Percentiles rank a stretch among this genome's conserved stretches.
Conservation (phyloP, 306 rosid genomes). For the Erythrophleum fordii region DNA sequence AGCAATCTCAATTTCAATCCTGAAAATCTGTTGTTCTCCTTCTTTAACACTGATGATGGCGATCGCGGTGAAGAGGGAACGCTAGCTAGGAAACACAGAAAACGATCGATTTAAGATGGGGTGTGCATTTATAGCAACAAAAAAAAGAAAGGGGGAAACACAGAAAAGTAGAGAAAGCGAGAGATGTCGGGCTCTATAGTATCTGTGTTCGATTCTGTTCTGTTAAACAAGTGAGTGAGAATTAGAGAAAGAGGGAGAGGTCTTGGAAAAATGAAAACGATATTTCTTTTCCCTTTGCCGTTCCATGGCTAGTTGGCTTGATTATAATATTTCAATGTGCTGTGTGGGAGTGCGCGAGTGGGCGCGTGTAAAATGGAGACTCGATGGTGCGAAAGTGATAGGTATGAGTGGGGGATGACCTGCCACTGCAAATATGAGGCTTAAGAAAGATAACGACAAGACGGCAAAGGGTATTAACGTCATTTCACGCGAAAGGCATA, state of each 20-base stretch:
- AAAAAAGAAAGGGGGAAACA: background rate
- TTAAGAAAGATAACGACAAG: background rate
- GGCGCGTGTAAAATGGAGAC: background rate
- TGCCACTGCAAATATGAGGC: background rate
- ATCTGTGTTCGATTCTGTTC: background rate
- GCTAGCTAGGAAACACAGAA: background rate
- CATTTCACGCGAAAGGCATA: background rate
- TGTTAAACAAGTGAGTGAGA: background rate
- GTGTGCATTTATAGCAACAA: background rate
- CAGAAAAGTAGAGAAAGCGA: background rate
- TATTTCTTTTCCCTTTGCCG: too few species aligned
- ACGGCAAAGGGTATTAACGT: background rate
- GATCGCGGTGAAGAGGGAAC: background rate
- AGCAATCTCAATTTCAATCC: background rate
- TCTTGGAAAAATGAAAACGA: background rate
- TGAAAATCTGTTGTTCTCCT: too few species aligned
- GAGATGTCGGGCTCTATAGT: background rate
- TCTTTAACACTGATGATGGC: background rate
- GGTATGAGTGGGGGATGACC: background rate
- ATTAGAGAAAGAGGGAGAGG: background rate
- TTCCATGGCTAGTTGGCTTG: background rate
- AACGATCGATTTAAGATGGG: background rate
- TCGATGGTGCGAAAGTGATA: background rate
- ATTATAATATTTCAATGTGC: background rate
- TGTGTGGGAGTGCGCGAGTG: background rate